Evolutionary conservation across 164 flowering plant species (phyloP).

Genomic region (Taxillus chinensis): DNA sequence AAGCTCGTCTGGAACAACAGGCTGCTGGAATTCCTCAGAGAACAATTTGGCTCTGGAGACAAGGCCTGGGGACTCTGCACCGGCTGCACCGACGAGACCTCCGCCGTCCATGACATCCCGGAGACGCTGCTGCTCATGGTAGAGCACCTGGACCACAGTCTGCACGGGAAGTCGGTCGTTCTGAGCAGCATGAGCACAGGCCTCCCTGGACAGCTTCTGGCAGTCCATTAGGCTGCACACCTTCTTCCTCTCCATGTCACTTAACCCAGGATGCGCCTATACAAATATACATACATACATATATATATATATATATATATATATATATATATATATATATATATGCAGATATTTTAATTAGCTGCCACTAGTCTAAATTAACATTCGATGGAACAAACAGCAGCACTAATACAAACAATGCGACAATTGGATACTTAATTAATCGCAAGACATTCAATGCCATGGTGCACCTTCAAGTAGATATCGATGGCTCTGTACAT

Average conservation of each 20-base stretch:
- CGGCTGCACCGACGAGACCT: not conserved
- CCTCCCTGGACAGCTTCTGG: constrained; percentile 82
- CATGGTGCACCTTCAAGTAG: constrained; percentile 61
- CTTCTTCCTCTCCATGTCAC: constrained; percentile 82
- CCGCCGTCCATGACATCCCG: constrained; percentile 47
- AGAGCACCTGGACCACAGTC: constrained; percentile 90
- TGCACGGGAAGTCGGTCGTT: constrained; percentile 92
- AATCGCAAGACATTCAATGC: too few species aligned
- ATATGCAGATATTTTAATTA: too few species aligned
- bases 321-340: too few species aligned
- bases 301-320: too few species aligned
- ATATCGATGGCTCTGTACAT: constrained; percentile 94
- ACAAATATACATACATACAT: too few species aligned
- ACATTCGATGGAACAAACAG: too few species aligned
- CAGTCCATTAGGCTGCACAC: constrained; percentile 93
- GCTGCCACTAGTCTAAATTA: too few species aligned
- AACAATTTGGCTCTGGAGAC: constrained; percentile 19
- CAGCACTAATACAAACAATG: too few species aligned
- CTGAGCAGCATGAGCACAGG: constrained; percentile 96
- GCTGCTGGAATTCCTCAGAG: constrained; percentile 21
- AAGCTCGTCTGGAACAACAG: constrained; percentile 36
- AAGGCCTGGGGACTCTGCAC: constrained; percentile 26
- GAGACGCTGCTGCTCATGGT: constrained; percentile 90
- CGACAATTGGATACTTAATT: too few species aligned
- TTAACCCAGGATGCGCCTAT: constrained; percentile 79